These are phyloP conservation scores for Magnusiomyces tetraspermus DNA, from an alignment of 1,139 yeast genomes.

Conservation along the genomic window DNA sequence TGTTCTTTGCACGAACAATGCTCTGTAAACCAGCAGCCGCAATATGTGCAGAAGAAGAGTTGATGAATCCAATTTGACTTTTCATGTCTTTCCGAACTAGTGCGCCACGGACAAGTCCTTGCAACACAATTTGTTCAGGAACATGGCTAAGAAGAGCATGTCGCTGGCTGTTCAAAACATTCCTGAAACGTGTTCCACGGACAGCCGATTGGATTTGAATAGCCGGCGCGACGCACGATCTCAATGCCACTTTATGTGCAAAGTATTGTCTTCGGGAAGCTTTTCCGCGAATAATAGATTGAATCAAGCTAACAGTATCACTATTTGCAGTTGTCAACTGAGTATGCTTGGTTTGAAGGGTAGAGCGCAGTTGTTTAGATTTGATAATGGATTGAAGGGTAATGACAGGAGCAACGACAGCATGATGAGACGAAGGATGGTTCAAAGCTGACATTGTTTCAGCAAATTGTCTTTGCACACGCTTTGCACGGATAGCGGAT, in stretches of 20 bases:
- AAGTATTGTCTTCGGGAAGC: slow-evolving; percentile 4
- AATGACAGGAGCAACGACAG: not conserved
- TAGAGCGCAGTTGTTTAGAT: slow-evolving; percentile 18
- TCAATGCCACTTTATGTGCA: not conserved
- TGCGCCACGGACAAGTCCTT: slow-evolving; percentile 43
- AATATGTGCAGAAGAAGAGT: slow-evolving; percentile 1
- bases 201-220: slow-evolving; percentile 17
- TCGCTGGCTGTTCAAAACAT: not conserved
- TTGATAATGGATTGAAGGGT: slow-evolving; percentile 23
- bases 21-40: slow-evolving; percentile 29
- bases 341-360: not conserved
- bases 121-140: slow-evolving; percentile 30
- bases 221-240: not conserved
- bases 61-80: not conserved
- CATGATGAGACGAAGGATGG: not conserved
- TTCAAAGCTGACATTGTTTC: not conserved
- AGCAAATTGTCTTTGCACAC: not conserved
- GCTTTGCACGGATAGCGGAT: slow-evolving; percentile 24
- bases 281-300: slow-evolving; percentile 17
- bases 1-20: slow-evolving; percentile 26
- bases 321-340: slow-evolving; percentile 22
- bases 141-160: slow-evolving; percentile 4
- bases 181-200: slow-evolving; percentile 18
- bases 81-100: slow-evolving; percentile 5
- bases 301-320: slow-evolving; percentile 34